Evolutionary conservation across 495 filamentous ascomycete species (phyloP), one percentile per base, ranked within the genome.

Genomic region (Daldinia bambusicola): DNA sequence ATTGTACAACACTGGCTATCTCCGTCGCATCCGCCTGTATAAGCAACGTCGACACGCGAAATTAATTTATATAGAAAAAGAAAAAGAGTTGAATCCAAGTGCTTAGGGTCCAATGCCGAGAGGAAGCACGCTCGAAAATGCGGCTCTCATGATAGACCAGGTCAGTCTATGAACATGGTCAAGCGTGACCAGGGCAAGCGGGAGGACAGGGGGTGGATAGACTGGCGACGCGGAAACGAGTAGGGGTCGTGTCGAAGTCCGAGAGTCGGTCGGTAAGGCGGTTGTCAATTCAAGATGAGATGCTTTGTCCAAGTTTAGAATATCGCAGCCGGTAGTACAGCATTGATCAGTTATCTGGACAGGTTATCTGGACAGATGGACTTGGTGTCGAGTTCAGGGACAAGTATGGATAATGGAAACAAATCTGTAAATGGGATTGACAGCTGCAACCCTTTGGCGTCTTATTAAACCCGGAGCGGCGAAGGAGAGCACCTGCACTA

Each of bases 101-200:
- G 20, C 59, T 55, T 56, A 43, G 68, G 56, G 26, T 57, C 60
- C 30, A 48, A 58, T 76, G 66, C 63, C 45, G 66, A 74, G 63
- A 77, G 63, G 67, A 71, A 70, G 69, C 74, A 69, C 73, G 75
- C 73, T 76, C 57, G 55, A 52, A 37, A 52, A 61, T 74, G 75
- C 75, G 75, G 70, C 75, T 76, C 75, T 74, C 75, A 76, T 77
- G 75, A 69, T 70, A 70, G 70, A 72, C 75, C 62, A 61, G 63
- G 60, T 76, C 75, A 74, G 55, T 72, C 74, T 62, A 72, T 64
- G 59, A 70, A 72, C 75, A 76, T 77, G 68, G 61, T 76, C 75
- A 55, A 61, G 53, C 45, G 61, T 67, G 63, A 61, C 63, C 61
- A 53, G 41, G 52, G 59, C 18, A 13, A 43, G 14, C 18, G 56